These are phyloP conservation scores for thale cress (Arabidopsis thaliana) DNA, from an alignment of 345 rosid genomes.

Conservation along the genomic window TAIR10.1 NC_003076.8:13485501-13486000, in stretches of 20 bases:
- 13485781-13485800: conserved; percentile 93
- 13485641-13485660: conserved; percentile 87
- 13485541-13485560: conserved; percentile 90
- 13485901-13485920: not conserved
- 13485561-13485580: conserved; percentile 9
- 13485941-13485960: not conserved
- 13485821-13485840: conserved; percentile 89
- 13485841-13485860: conserved; percentile 86
- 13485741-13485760: conserved; percentile 86
- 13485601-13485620: conserved; percentile 32
- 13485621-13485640: conserved; percentile 57
- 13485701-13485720: conserved; percentile 95
- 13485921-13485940: not conserved
- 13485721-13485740: conserved; percentile 70
- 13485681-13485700: conserved; percentile 87
- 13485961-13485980: not conserved
- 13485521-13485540: conserved; percentile 87
- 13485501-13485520: conserved; percentile 95
- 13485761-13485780: conserved; percentile 86
- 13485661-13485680: conserved; percentile 95
- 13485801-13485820: conserved; percentile 90
- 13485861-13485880: conserved; percentile 12
- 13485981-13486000: not conserved
- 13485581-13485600: conserved; percentile 19
- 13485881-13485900: not conserved